Conservation (phyloP, 2,329 filamentous ascomycete species). For the Davidsoniella neocaledoniae region DNA sequence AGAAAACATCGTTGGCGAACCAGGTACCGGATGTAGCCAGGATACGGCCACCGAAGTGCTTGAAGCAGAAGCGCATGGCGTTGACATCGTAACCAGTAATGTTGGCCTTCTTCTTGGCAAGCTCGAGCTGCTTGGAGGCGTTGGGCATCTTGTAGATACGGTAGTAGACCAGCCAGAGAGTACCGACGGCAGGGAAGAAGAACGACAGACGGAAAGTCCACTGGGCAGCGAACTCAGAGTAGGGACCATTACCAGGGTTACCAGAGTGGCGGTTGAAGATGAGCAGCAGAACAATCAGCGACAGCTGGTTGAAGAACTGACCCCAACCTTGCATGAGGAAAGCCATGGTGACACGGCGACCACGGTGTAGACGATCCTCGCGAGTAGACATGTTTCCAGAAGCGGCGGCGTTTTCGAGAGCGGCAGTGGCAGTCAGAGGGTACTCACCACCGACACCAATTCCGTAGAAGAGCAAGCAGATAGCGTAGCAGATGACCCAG, state of each 20-base stretch:
- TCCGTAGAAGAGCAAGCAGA: conserved; percentile 70
- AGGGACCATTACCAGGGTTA: conserved; percentile 51
- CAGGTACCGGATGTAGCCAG: conserved; percentile 75
- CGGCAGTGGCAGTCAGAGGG: conserved; percentile 88
- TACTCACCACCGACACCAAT: conserved; percentile 71
- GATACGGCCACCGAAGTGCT: conserved; percentile 71
- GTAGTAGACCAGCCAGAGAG: conserved; percentile 90
- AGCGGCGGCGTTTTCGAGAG: conserved; percentile 82
- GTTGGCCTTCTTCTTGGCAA: conserved; percentile 69
- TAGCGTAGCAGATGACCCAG: conserved; percentile 95
- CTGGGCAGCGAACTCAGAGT: conserved; percentile 61
- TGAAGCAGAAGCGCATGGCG: conserved; percentile 62
- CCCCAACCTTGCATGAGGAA: conserved; percentile 99
- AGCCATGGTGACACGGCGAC: conserved; percentile 84
- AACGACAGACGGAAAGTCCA: conserved; percentile 90
- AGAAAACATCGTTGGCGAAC: conserved; percentile 97
- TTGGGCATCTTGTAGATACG: conserved; percentile 88
- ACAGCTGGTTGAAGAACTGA: conserved; percentile 82
- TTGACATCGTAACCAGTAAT: conserved; percentile 88
- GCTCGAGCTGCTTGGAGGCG: conserved; percentile 64
- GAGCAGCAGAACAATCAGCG: conserved; percentile 71
- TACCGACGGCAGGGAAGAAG: conserved; percentile 76
- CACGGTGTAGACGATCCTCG: conserved; percentile 87
- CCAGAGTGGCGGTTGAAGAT: conserved; percentile 50
- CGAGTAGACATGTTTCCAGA: conserved; percentile 75